Base-by-base conservation (phyloP, 345 rosid genomes). In the Cardamine occulta region DNA sequence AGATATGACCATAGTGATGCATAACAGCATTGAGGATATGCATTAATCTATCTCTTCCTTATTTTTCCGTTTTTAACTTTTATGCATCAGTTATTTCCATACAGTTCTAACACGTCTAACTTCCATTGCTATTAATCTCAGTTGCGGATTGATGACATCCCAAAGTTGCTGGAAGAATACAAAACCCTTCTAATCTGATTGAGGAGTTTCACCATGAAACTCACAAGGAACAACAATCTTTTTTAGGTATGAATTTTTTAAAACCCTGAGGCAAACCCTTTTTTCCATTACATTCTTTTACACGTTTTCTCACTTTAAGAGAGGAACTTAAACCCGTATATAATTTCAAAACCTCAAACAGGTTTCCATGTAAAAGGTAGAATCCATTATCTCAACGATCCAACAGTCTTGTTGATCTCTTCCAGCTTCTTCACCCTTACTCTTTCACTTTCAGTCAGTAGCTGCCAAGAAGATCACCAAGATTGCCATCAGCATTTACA, bases 101-200 rank as follows among this genome's bases (percentile, higher is more conserved):
- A 37, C 35, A 47, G 32, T 9, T 70, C 66, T 48, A 28, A 26
- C 53, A 23, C 18, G 0, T 53, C 3, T 58, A 13, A n/a, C 40
- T 14, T 58, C 14, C 47, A 66, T 60, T 56, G 67, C 64, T 59
- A 18, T 74, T 58, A 19, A 72, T 83, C 72, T 53, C 89, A 93
- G 96, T 75, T 95, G 80, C 90, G 90, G 28, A 86, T 95, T 80
- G 86, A 85, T 79, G 97, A 90, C 65, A 83, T 92, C 28, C 81
- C 99, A 8, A 87, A 84, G 82, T 87, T 95, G 62, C 85, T 92
- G 76, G 87, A 79, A 53, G 97, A 90, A 77, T 92, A 90, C 83
- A 88, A 77, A 76, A 79, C 84, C 76, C 85, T 89, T 70, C 26
- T 79, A 59, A 26, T 65, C 70, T 10, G 80, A 78, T 60, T 81